Conservation (phyloP, 2,329 filamentous ascomycete species). For the Aspergillus amoenus region DNA sequence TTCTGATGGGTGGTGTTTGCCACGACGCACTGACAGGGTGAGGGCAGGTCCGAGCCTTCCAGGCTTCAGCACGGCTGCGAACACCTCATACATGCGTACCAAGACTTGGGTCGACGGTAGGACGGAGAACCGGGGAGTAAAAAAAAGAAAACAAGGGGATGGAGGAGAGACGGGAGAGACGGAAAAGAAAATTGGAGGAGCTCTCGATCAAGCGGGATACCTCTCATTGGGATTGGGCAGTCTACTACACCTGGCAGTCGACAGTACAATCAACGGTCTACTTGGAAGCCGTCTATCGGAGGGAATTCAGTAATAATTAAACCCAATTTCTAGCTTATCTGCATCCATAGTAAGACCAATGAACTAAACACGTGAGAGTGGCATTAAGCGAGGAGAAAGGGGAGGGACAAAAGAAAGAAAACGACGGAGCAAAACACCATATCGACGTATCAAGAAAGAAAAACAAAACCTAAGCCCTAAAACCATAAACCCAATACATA, state of each 20-base stretch:
- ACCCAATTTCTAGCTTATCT: constrained; percentile 6
- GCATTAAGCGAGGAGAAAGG: background rate
- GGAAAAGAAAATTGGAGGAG: background rate
- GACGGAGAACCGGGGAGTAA: background rate
- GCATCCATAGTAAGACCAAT: background rate
- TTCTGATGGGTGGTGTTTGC: background rate
- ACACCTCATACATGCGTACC: background rate
- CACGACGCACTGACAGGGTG: too few species aligned
- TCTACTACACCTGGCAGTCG: background rate
- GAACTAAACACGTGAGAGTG: background rate
- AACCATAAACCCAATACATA: background rate
- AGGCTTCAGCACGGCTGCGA: background rate
- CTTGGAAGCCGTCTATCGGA: background rate
- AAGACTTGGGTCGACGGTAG: too few species aligned
- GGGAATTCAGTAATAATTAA: background rate
- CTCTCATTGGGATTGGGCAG: background rate
- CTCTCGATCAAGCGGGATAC: background rate
- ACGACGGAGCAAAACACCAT: background rate
- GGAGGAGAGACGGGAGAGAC: too few species aligned
- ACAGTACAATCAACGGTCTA: background rate
- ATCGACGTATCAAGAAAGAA: background rate
- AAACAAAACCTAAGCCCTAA: background rate
- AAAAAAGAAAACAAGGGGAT: background rate
- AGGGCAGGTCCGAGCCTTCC: too few species aligned
- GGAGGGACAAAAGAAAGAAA: background rate